Evolutionary conservation across 139 green algal genomes (phyloP), one percentile per base, ranked within the genome.

Genomic region (Edaphochlamys debaryana): DNA sequence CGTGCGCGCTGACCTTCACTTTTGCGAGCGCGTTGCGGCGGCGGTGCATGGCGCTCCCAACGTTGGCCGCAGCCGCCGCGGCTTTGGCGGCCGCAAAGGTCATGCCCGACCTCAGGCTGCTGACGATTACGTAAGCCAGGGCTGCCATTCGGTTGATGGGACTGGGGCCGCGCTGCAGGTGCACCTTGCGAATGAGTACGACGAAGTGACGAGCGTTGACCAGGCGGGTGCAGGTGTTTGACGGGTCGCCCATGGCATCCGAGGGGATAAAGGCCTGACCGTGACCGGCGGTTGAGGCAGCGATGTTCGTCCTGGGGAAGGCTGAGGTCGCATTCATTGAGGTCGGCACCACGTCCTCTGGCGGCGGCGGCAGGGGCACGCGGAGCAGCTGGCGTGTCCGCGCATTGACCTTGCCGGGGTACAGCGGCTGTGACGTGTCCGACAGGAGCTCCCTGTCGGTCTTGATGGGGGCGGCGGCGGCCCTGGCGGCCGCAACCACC

Each of bases 141-240:
- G 72, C 72, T 1, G 52, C 72, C 52, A 52, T n/a, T 11, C 72
- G 72, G 20, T 79, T 54, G 0, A 69, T 27, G 3, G 45, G 25
- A 0, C 22, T 29, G 2, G 72, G 72, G 3, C 72, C 37, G 37
- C 3, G 52, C 72, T 69, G 64, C 52, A 68, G 34, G 52, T 79
- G 22, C 5, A 79, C 72, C 2, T 36, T 36, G 25, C 54, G 68
- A 17, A 79, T 68, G 23, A 79, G 34, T 17, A 68, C 72, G 7
- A 68, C 72, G 36, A 69, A 79, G 50, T 79, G 72, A 5, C 54
- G 64, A 11, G 72, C 72, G 54, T 79, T 79, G 37, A 79, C 37
- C 20, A 79, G 0, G 54, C 72, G 54, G 15, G 68, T 23, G 20
- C 50, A 9, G 20, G 23, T 2, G 20, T 9, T 2, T 22, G 50